A percentile compares a stretch with the other conserved stretches of the same genome.
phyloP scores from a whole-genome alignment of 1,284 basidiomycete species.

The Termitomyces sp. region DNA sequence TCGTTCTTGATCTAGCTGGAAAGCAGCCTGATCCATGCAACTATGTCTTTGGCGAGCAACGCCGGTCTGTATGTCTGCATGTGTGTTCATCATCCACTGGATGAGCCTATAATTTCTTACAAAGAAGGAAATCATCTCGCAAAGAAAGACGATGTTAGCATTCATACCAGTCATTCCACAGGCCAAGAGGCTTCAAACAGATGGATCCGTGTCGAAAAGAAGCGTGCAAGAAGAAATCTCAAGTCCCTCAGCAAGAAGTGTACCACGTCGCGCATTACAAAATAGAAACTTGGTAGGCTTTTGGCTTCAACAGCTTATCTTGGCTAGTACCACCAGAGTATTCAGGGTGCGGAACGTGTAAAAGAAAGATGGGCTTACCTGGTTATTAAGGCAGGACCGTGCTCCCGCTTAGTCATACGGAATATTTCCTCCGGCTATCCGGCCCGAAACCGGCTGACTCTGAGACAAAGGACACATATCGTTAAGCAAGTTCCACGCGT shows the following conservation, averaged over 20 bases:
- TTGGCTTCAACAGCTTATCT: neutral
- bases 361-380: neutral
- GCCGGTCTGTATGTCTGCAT: neutral
- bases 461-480: neutral
- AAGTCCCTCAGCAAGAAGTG: neutral
- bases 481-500: neutral
- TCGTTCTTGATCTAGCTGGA: neutral
- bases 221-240: neutral
- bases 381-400: no score
- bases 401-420: neutral
- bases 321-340: neutral
- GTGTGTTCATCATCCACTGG: neutral
- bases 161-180: neutral
- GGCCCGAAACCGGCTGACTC: neutral
- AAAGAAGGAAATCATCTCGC: neutral
- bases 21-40: neutral
- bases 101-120: neutral
- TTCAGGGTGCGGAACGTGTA: neutral
- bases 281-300: no score
- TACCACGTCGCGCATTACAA: neutral
- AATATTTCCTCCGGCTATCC: neutral
- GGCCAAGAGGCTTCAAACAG: neutral
- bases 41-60: neutral
- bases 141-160: neutral
- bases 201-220: neutral